These are phyloP conservation scores for Globisporangium okanoganense DNA, from an alignment of 352 stramenopile genomes.

Conservation along the genomic window DNA sequence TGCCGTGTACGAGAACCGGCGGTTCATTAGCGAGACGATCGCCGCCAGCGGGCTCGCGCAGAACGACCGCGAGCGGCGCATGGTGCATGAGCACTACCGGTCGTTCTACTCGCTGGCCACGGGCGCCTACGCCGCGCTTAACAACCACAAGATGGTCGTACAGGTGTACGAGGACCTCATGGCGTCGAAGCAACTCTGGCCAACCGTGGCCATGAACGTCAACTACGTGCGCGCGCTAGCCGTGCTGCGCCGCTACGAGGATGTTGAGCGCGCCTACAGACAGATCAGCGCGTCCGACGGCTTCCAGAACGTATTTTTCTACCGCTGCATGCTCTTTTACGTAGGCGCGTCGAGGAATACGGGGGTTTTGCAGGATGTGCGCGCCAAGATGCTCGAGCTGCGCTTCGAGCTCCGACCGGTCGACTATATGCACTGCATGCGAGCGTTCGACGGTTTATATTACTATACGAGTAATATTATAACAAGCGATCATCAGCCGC, in stretches of 20 bases:
- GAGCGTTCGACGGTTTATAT: constrained; percentile 10
- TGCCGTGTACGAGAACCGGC: constrained; percentile 15
- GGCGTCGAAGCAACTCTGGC: constrained; percentile 4
- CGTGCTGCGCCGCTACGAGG: constrained; percentile 3
- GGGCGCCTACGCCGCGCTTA: constrained; percentile 12
- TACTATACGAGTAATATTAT: too few relatives aligned
- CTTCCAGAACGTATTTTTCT: constrained; percentile 19
- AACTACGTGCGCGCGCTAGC: constrained; percentile 17
- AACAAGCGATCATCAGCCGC: background rate
- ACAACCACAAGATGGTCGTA: constrained; percentile 6
- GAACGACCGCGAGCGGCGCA: constrained; percentile 12
- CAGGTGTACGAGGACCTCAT: constrained; percentile 9
- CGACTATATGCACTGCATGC: constrained; percentile 11
- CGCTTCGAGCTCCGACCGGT: constrained; percentile 8
- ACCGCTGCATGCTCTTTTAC: constrained; percentile 14
- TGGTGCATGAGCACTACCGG: constrained; percentile 10
- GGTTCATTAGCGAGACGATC: constrained; percentile 1
- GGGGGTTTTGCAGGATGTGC: background rate
- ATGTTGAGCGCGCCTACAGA: background rate
- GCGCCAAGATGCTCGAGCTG: constrained; percentile 8
- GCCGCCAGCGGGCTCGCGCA: constrained; percentile 1
- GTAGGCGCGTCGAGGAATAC: background rate
- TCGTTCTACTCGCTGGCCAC: constrained; percentile 17
- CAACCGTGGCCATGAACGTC: constrained; percentile 16
- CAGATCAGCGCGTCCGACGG: constrained; percentile 8